Evolutionary conservation across 2,329 filamentous ascomycete genomes (phyloP).

Genomic region (Aotearoamyces nothofagi): DNA sequence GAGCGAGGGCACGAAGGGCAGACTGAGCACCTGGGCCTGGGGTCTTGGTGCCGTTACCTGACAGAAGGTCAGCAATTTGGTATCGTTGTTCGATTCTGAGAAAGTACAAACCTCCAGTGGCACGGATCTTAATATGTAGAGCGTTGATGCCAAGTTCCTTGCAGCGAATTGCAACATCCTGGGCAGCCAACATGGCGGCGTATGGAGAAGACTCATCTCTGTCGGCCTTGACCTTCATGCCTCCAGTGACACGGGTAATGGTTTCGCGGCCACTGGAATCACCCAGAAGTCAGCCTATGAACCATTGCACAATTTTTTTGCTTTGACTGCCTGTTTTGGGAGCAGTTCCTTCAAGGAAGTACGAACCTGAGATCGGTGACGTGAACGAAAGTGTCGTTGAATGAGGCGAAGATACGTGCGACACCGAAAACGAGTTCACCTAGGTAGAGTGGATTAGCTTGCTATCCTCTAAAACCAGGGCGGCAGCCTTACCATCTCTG

Average conservation of each 20-base stretch:
- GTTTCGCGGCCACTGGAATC: constrained; percentile 94
- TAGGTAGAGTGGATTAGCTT: constrained; percentile 19
- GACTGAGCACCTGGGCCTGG: constrained; percentile 98
- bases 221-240: constrained; percentile 99
- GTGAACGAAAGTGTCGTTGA: constrained; percentile 69
- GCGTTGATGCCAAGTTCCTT: constrained; percentile 80
- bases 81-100: constrained; percentile 4
- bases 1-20: constrained; percentile 93
- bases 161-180: constrained; percentile 89
- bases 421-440: constrained; percentile 69
- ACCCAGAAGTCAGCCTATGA: constrained; percentile 49
- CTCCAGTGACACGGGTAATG: constrained; percentile 98
- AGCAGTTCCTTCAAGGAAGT: constrained; percentile 14
- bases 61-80: constrained; percentile 2
- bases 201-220: constrained; percentile 99
- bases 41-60: constrained; percentile 98
- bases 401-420: constrained; percentile 65
- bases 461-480: constrained; percentile 1
- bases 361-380: constrained; percentile 95
- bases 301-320: constrained; percentile 17
- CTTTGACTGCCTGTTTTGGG: constrained; percentile 6
- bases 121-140: constrained; percentile 99
- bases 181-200: constrained; percentile 99
- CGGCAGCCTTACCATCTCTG: constrained; percentile 61
- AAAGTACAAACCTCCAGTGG: constrained; percentile 92